Evolutionary conservation across 2,329 filamentous ascomycete species (phyloP).

Genomic region (Trichoderma brevicompactum): DNA sequence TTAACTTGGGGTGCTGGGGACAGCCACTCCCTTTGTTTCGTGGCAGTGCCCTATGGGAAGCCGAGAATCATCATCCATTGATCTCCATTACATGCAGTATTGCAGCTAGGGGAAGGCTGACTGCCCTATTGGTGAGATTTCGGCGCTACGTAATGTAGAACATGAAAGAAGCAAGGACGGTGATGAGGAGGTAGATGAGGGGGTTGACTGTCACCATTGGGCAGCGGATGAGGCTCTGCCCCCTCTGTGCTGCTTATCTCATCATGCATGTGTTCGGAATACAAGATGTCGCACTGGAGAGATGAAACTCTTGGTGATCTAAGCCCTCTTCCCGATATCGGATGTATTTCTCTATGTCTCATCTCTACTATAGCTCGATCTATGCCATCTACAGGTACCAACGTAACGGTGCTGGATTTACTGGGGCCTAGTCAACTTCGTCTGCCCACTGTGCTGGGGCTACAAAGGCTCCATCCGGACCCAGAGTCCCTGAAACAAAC

Average conservation of each 20-base stretch:
- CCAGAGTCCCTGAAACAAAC: constrained; percentile 49
- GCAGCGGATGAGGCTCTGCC: neutral
- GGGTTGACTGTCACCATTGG: neutral
- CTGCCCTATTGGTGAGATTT: neutral
- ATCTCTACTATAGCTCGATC: neutral
- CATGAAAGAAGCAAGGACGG: neutral
- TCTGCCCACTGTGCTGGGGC: constrained; percentile 43
- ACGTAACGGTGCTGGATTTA: neutral
- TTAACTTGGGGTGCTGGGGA: no score
- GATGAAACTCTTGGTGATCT: neutral
- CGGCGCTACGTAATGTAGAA: neutral
- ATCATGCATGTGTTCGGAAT: neutral
- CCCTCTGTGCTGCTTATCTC: neutral
- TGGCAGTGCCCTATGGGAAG: no score
- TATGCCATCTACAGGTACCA: neutral
- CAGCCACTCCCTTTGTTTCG: no score
- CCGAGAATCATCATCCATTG: neutral
- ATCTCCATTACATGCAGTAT: constrained; percentile 3
- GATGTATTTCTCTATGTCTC: neutral
- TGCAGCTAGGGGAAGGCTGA: neutral
- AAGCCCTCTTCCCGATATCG: neutral
- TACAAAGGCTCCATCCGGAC: constrained; percentile 44
- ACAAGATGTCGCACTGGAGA: neutral
- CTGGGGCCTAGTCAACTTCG: constrained; percentile 40
- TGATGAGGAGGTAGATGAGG: neutral